A percentile compares a stretch with the other conserved stretches of the same genome.
These are phyloP conservation scores for Aspergillus transmontanensis DNA, from an alignment of 2,329 filamentous ascomycete species.

Conservation along the genomic window DNA sequence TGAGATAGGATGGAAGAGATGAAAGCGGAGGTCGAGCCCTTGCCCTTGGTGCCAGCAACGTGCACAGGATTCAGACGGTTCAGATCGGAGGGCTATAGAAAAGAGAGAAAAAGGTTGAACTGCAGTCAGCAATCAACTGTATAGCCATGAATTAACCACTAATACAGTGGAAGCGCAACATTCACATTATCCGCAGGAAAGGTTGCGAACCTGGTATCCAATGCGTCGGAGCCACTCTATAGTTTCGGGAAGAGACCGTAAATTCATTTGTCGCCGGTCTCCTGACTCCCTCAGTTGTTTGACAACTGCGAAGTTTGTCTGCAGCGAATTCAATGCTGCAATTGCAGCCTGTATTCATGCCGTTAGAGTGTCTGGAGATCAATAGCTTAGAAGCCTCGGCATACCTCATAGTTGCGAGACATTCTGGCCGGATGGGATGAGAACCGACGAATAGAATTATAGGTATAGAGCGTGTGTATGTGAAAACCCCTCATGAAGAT, in stretches of 20 bases:
- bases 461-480: constrained; percentile 15
- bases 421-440: constrained; percentile 35
- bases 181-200: constrained; percentile 5
- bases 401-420: constrained; percentile 44
- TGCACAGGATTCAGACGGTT: constrained; percentile 69
- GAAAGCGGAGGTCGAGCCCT: constrained; percentile 85
- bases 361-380: constrained; percentile 16
- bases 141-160: not conserved
- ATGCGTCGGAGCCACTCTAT: constrained; percentile 73
- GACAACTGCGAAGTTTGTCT: constrained; percentile 77
- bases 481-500: constrained; percentile 34
- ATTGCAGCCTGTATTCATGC: constrained; percentile 65
- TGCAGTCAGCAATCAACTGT: constrained; percentile 8
- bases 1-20: constrained; percentile 75
- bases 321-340: constrained; percentile 71
- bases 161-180: not conserved
- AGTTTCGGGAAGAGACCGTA: constrained; percentile 79
- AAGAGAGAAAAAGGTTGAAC: not conserved
- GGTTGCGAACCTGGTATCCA: constrained; percentile 68
- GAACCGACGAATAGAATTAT: constrained; percentile 27
- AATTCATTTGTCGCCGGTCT: constrained; percentile 72
- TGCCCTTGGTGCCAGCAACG: constrained; percentile 91
- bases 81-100: constrained; percentile 60
- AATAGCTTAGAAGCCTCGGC: constrained; percentile 11
- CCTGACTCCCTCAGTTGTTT: constrained; percentile 68